phyloP scores from a whole-genome alignment of 192 early-diverging fungal species.

The Diversispora eburnea region DNA sequence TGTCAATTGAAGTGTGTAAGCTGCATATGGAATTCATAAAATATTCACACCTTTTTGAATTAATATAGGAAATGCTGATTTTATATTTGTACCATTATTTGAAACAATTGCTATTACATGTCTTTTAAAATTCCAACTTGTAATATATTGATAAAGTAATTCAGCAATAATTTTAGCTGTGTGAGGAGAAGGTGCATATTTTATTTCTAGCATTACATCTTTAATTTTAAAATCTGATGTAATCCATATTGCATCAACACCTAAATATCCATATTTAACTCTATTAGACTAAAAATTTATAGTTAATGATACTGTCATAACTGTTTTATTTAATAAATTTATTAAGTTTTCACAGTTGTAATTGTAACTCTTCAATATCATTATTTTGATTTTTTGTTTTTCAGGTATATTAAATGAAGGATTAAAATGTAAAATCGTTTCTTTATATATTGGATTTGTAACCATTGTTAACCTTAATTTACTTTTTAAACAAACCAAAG shows the following conservation, averaged over 20 bases:
- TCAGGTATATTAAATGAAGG: neutral
- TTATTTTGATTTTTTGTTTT: neutral
- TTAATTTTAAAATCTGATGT: neutral
- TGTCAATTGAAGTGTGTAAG: neutral
- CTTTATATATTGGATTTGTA: slow-evolving; percentile 4
- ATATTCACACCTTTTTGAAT: neutral
- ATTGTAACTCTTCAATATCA: neutral
- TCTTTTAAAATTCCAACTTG: neutral
- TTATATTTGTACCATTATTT: neutral
- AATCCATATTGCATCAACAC: neutral
- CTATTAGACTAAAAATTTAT: neutral
- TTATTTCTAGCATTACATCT: neutral
- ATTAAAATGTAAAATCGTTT: neutral
- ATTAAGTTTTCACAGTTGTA: neutral
- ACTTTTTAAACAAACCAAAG: too few species aligned
- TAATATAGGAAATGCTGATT: neutral
- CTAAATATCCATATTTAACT: slow-evolving; percentile 1
- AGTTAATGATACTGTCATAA: neutral
- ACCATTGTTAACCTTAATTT: too few species aligned
- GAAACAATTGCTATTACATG: neutral
- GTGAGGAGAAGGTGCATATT: neutral
- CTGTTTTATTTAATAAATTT: neutral
- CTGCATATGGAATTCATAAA: neutral
- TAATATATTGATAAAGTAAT: neutral
- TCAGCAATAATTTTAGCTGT: neutral